A percentile compares a stretch with the other conserved stretches of the same genome.
Conservation (phyloP, 2,329 filamentous ascomycete genomes). For the Corinectria fuckeliana region DNA sequence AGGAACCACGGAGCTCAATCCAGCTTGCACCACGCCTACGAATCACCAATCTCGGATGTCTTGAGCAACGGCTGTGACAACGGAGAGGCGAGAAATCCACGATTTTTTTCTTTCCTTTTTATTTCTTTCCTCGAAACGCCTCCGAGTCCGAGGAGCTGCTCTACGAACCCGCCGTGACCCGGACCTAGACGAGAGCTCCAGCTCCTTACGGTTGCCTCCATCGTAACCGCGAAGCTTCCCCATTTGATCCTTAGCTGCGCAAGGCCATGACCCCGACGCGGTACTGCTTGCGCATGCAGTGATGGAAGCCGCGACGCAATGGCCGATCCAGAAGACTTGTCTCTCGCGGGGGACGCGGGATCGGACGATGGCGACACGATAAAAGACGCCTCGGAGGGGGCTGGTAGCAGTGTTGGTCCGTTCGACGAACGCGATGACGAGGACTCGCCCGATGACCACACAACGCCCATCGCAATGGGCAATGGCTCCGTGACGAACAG, state of each 20-base stretch:
- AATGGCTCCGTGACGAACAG: constrained; percentile 45
- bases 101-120: not conserved
- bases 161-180: constrained; percentile 14
- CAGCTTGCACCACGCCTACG: constrained; percentile 26
- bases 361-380: constrained; percentile 52
- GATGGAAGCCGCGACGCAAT: constrained; percentile 53
- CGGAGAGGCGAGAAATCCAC: not conserved
- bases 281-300: constrained; percentile 41
- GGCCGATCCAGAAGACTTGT: constrained; percentile 56
- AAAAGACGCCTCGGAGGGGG: constrained; percentile 32
- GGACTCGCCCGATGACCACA: constrained; percentile 23
- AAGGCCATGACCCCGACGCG: constrained; percentile 37
- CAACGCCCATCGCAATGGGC: constrained; percentile 28
- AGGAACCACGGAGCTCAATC: constrained; percentile 36
- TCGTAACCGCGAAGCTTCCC: constrained; percentile 29
- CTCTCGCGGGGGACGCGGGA: constrained; percentile 47
- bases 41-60: constrained; percentile 17
- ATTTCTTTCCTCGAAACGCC: not conserved
- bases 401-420: constrained; percentile 20
- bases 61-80: not conserved
- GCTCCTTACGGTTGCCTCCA: constrained; percentile 27
- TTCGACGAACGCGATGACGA: constrained; percentile 21
- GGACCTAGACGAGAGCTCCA: constrained; percentile 31
- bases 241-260: constrained; percentile 19
- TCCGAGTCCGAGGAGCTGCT: not conserved